Evolutionary conservation across 805 yeast species (phyloP).

Genomic region (Zygotorulaspora florentina): DNA sequence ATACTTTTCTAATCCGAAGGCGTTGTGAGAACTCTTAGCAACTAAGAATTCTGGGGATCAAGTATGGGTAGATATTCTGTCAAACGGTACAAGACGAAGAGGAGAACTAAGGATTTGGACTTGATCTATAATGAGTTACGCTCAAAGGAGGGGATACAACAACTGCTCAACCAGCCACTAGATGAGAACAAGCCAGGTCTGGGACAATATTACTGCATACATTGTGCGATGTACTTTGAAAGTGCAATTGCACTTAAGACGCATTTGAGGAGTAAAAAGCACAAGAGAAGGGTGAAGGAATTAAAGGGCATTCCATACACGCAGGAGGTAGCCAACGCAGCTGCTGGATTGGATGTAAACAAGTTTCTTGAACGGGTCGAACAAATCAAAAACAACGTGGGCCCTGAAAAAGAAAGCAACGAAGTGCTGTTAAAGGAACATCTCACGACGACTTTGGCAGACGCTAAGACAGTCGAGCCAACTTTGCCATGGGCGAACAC

Average conservation of each 20-base stretch:
- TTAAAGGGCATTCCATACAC: constrained; percentile 79
- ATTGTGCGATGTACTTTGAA: constrained; percentile 90
- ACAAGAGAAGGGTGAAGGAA: constrained; percentile 79
- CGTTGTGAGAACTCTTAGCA: too few relatives aligned
- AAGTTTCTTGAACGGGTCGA: constrained; percentile 64
- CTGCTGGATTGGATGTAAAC: constrained; percentile 70
- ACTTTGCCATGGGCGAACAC: constrained; percentile 30
- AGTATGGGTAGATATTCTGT: constrained; percentile 84
- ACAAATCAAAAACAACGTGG: constrained; percentile 48
- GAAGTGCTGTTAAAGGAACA: constrained; percentile 38
- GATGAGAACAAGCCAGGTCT: constrained; percentile 91
- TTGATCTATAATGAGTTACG: constrained; percentile 73
- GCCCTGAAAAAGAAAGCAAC: constrained; percentile 43
- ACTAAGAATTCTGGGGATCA: too few relatives aligned
- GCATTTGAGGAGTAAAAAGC: constrained; percentile 74
- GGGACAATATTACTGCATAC: constrained; percentile 91
- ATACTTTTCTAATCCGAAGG: too few relatives aligned
- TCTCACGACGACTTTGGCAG: constrained; percentile 23
- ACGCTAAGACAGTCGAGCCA: constrained; percentile 33
- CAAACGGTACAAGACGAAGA: constrained; percentile 81
- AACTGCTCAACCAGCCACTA: constrained; percentile 71
- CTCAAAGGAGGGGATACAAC: constrained; percentile 55
- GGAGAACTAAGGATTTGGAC: constrained; percentile 82
- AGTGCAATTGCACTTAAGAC: constrained; percentile 64
- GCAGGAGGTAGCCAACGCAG: constrained; percentile 85